Conservation (phyloP, 2,329 filamentous ascomycete genomes). For the Teratosphaeria epicoccoides region DNA sequence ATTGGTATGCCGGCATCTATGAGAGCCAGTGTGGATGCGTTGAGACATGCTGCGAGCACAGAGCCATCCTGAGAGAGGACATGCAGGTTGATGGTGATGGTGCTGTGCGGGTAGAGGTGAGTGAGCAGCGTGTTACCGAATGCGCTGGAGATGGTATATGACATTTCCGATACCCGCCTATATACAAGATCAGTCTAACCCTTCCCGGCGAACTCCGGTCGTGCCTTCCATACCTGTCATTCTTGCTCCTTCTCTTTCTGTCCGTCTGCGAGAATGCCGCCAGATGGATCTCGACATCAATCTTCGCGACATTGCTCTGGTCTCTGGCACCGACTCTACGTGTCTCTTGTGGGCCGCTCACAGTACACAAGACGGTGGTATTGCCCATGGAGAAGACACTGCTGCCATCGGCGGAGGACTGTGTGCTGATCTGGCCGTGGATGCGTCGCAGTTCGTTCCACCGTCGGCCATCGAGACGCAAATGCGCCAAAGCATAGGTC, state of each 20-base stretch:
- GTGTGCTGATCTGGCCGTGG: conserved; percentile 80
- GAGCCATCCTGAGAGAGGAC: conserved; percentile 85
- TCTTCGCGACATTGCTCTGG: conserved; percentile 48
- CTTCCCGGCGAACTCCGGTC: not conserved
- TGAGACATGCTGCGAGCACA: conserved; percentile 78
- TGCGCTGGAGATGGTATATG: conserved; percentile 65
- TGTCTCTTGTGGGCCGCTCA: conserved; percentile 73
- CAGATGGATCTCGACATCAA: conserved; percentile 72
- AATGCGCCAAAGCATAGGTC: conserved; percentile 74
- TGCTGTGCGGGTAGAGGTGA: conserved; percentile 78
- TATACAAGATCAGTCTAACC: not conserved
- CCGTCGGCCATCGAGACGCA: conserved; percentile 59
- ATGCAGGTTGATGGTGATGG: conserved; percentile 73
- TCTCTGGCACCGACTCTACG: conserved; percentile 33
- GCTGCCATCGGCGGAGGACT: conserved; percentile 84
- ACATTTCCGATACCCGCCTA: conserved; percentile 71
- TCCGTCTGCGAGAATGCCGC: conserved; percentile 85
- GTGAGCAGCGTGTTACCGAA: conserved; percentile 72
- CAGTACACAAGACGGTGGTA: conserved; percentile 89
- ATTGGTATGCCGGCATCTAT: conserved; percentile 94
- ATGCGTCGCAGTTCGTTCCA: conserved; percentile 95
- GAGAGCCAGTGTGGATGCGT: conserved; percentile 81
- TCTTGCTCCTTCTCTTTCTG: conserved; percentile 61
- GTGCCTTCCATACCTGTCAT: conserved; percentile 51
- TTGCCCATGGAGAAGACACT: conserved; percentile 95